Evolutionary conservation across 768 basidiomycete genomes (phyloP), one percentile per base, ranked within the genome.

Genomic region (Gymnopilus junonius): DNA sequence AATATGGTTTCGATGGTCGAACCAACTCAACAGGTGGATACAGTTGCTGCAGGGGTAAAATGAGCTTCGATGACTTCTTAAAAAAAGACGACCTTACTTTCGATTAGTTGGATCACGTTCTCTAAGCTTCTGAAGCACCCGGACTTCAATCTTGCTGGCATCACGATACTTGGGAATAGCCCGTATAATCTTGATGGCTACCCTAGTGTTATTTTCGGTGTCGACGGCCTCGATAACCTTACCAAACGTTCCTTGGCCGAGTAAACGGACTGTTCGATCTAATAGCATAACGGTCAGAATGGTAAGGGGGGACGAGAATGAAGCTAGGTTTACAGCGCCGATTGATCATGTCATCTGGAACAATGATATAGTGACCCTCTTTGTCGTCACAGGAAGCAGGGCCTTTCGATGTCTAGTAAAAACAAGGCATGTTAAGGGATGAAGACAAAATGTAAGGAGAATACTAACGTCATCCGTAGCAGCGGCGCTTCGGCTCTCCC

Each of bases 111-210:
- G 92, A 80, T 99, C 97, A 58, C 89, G 85, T 75, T 92, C 89
- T 73, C 92, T 93, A 68, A 99, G 88, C 72, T 91, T 91, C 76
- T 95, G 89, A 48, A 99, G 84, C 20, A 99, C 97, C 56, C 95
- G 88, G 70, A 99, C 90, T 79, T 99, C 97, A 63, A 99, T 99
- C 81, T 94, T 97, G 76, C 94, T 95, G 12, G 97, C 97, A 77
- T 99, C 97, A 48, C 97, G 92, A 73, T 99, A 99, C 79, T 99
- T 99, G 55, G 94, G 97, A 55, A 99, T 97, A 55, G 95, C 95
- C 53, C 97, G 89, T 69, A 99, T 99, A 63, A 99, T 96, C 84
- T 99, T 99, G 81, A 99, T 95, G 55, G 97, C 97, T 32, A 98
- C 96, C 70, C 87, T 82, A 68, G 81, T 83, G 63, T 90, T 86